Base-by-base conservation (phyloP, 1,284 basidiomycete genomes). In the Porogramme epimiltina region DNA sequence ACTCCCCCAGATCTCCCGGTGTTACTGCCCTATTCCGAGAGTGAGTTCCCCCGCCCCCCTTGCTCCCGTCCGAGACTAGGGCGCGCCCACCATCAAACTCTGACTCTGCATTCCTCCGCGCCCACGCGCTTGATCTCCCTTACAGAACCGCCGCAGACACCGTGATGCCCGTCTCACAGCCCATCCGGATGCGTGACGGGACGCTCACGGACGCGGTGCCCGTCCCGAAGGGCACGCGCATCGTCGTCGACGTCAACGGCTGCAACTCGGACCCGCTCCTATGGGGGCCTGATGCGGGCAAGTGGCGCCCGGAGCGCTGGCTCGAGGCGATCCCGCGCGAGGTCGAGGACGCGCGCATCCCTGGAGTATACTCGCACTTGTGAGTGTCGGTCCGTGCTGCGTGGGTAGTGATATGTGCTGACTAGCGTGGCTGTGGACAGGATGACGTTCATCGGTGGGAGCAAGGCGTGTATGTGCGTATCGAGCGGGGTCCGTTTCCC, bases 401-500 rank as follows among this genome's bases (percentile, higher is more conserved):
- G 3, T 22, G 9, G 10, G 43, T 54, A 53, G 15, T 31, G 26
- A 18, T 10, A 66, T 66, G 15, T 22, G 19, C 15, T 36, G 13
- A 23, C 19, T 59, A 15, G 67, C 11, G 16, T 25, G 22, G 36
- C n/a, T 25, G 22, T 36, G 0, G 13, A 24, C 24, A 70, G 67
- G 44, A 65, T 70, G 62, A 68, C 67, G 8, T 70, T 70, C 58
- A 51, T 63, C 19, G 66, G 65, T 9, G 68, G 69, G 11, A 56
- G 60, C 36, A 52, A 65, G 18, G 48, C 61, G 6, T 70, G 67
- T 65, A 66, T 70, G 66, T 67, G 39, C 48, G 65, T 58, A 47
- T 11, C 33, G n/a, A n/a, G n/a, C 13, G 18, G 33, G n/a, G n/a
- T 25, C 9, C 6, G 3, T 19, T 18, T 16, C 25, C 9, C 33